These are phyloP conservation scores for Pisolithus albus DNA, from an alignment of 768 basidiomycete genomes.

Conservation along the genomic window DNA sequence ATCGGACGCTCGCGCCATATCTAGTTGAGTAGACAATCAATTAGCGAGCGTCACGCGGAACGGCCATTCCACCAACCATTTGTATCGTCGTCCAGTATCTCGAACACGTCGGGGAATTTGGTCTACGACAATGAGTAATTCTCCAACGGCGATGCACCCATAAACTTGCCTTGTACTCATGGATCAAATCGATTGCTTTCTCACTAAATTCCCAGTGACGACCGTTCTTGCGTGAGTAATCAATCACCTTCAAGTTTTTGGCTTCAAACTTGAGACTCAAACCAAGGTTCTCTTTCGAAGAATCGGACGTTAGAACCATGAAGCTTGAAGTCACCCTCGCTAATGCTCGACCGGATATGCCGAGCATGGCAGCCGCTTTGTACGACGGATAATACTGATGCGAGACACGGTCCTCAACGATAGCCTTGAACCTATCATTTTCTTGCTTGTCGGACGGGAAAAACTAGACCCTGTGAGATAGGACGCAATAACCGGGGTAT, in stretches of 20 bases:
- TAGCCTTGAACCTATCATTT: conserved; percentile 65
- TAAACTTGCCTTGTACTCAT: conserved; percentile 66
- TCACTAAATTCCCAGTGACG: conserved; percentile 91
- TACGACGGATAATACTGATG: conserved; percentile 73
- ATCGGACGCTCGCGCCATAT: conserved; percentile 61
- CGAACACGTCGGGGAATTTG: conserved; percentile 81
- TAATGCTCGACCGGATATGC: conserved; percentile 70
- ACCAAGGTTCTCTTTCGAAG: conserved; percentile 82
- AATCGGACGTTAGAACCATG: conserved; percentile 74
- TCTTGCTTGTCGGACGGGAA: conserved; percentile 81
- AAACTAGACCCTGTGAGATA: conserved; percentile 45
- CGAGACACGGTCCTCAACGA: conserved; percentile 46
- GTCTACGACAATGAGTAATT: conserved; percentile 32
- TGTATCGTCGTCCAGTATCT: conserved; percentile 58
- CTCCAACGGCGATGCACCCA: not conserved
- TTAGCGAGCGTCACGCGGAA: not conserved
- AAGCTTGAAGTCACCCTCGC: conserved; percentile 92
- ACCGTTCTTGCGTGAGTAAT: conserved; percentile 82
- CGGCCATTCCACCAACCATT: conserved; percentile 44
- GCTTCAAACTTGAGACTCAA: conserved; percentile 95
- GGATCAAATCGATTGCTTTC: conserved; percentile 72
- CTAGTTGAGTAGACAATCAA: conserved; percentile 50
- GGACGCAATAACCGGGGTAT: not conserved
- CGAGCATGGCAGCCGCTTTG: conserved; percentile 65
- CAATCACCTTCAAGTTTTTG: conserved; percentile 87